Evolutionary conservation across 2,329 filamentous ascomycete species (phyloP).

Genomic region (Coniochaeta sp.): DNA sequence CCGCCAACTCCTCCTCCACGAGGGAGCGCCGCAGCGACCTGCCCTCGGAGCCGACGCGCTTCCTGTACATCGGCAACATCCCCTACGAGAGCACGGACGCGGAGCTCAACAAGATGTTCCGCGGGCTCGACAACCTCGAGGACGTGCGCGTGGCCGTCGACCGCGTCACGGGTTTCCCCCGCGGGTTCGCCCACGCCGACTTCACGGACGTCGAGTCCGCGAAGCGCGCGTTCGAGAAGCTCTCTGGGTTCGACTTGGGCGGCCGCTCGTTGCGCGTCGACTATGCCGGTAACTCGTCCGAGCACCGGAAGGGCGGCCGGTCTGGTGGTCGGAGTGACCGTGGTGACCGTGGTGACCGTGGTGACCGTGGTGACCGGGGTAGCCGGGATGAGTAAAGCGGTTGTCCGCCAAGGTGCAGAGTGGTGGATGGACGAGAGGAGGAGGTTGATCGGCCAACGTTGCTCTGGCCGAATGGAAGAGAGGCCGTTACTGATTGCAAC

Average conservation of each 20-base stretch:
- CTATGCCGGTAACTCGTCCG: slow-evolving; percentile 34
- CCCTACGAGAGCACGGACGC: slow-evolving; percentile 78
- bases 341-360: neutral
- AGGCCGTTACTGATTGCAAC: too few relatives aligned
- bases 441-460: too few relatives aligned
- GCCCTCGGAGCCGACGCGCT: slow-evolving; percentile 14
- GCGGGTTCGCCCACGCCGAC: slow-evolving; percentile 80
- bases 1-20: neutral
- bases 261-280: slow-evolving; percentile 60
- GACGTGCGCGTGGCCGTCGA: slow-evolving; percentile 81
- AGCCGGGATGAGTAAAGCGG: too few relatives aligned
- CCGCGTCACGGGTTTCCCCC: slow-evolving; percentile 68
- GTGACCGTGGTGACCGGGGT: too few relatives aligned
- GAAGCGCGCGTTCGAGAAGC: slow-evolving; percentile 45
- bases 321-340: neutral
- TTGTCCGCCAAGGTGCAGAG: too few relatives aligned
- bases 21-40: neutral
- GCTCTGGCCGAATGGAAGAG: too few relatives aligned
- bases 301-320: neutral
- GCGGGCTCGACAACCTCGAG: slow-evolving; percentile 58
- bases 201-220: slow-evolving; percentile 64
- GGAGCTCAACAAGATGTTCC: slow-evolving; percentile 74
- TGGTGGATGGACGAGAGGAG: too few relatives aligned
- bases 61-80: slow-evolving; percentile 76
- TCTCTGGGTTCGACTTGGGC: slow-evolving; percentile 53